phyloP scores from a whole-genome alignment of 163 green algal genomes.

The Chlamydomonas reinhardtii region DNA sequence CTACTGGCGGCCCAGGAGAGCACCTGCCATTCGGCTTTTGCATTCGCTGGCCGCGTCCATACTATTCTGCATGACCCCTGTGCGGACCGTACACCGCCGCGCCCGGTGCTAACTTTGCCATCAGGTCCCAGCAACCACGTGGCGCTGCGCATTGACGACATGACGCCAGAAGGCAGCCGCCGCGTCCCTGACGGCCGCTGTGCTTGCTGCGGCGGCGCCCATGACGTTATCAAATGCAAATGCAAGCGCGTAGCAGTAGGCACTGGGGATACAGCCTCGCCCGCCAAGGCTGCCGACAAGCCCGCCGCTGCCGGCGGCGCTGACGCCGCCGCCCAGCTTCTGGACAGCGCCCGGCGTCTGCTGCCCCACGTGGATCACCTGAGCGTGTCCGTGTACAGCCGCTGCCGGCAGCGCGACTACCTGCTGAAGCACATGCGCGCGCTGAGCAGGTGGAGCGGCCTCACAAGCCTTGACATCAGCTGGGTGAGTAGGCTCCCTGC shows the following conservation, averaged over 20 bases:
- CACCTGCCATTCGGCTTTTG: too few species aligned
- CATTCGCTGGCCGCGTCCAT: not conserved
- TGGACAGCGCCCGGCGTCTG: not conserved
- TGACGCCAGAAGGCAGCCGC: not conserved
- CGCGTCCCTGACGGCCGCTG: too few species aligned
- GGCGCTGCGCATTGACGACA: not conserved
- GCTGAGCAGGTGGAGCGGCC: not conserved
- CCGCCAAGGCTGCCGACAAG: too few species aligned
- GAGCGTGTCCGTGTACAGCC: not conserved
- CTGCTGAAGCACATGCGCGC: not conserved
- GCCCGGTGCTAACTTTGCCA: too few species aligned
- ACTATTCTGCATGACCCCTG: too few species aligned
- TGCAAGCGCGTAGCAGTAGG: too few species aligned
- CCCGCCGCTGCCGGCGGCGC: too few species aligned
- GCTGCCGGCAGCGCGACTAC: not conserved
- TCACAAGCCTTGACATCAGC: not conserved
- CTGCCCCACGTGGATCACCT: conserved; percentile 16
- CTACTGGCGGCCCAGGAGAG: too few species aligned
- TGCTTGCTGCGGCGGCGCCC: too few species aligned
- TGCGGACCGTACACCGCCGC: too few species aligned
- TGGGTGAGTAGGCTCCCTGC: not conserved
- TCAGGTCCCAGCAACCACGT: not conserved
- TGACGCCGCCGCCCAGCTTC: not conserved
- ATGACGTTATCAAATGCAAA: not conserved
- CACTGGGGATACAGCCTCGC: too few species aligned